Conservation (phyloP, 2,329 filamentous ascomycete species). For the Hypoxylon sp. region DNA sequence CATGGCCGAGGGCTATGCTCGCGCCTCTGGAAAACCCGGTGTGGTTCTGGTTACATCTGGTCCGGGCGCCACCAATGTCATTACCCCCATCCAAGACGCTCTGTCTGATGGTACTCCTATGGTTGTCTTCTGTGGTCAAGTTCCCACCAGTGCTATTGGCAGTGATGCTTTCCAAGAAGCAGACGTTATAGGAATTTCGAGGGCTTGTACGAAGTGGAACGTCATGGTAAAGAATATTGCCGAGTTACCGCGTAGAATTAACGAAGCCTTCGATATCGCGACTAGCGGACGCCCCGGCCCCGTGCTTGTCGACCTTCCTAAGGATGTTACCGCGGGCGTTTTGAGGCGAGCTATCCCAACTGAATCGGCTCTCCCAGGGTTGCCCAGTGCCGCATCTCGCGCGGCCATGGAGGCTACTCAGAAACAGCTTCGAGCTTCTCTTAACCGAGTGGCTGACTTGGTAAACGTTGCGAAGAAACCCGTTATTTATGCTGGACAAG, state of each 20-base stretch:
- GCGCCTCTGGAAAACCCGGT: slow-evolving; percentile 92
- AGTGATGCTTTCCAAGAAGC: slow-evolving; percentile 98
- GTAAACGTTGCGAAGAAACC: slow-evolving; percentile 94
- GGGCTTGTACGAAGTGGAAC: slow-evolving; percentile 98
- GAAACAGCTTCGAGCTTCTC: slow-evolving; percentile 80
- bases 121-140: slow-evolving; percentile 96
- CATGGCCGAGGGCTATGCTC: slow-evolving; percentile 98
- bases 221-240: slow-evolving; percentile 97
- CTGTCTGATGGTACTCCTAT: slow-evolving; percentile 95
- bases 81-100: slow-evolving; percentile 97
- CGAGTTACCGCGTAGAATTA: slow-evolving; percentile 92
- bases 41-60: slow-evolving; percentile 98
- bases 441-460: slow-evolving; percentile 83
- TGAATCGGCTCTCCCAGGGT: slow-evolving; percentile 78
- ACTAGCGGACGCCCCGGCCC: slow-evolving; percentile 94
- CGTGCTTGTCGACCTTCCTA: slow-evolving; percentile 94
- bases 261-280: slow-evolving; percentile 98
- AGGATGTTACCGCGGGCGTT: slow-evolving; percentile 92
- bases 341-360: slow-evolving; percentile 87
- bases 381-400: slow-evolving; percentile 88
- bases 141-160: slow-evolving; percentile 89
- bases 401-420: slow-evolving; percentile 81
- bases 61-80: slow-evolving; percentile 94
- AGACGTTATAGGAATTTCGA: slow-evolving; percentile 92
- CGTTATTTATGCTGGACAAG: slow-evolving; percentile 94